phyloP scores from a whole-genome alignment of 2,329 filamentous ascomycete species.

The Lachnellula cervina region DNA sequence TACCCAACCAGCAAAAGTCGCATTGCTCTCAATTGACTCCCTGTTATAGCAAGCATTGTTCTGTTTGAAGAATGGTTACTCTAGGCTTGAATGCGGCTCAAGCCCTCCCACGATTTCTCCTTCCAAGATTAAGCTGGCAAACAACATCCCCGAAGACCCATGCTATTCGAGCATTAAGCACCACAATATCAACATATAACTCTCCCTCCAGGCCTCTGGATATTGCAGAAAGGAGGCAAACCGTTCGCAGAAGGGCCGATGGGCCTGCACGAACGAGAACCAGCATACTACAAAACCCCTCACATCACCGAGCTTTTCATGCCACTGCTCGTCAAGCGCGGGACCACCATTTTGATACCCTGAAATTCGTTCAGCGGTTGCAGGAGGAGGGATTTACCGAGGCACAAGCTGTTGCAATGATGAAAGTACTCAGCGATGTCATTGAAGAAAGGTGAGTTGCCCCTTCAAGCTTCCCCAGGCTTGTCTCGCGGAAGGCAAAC shows the following conservation, averaged over 20 bases:
- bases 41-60: not conserved
- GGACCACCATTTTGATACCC: slow-evolving; percentile 96
- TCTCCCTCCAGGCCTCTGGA: slow-evolving; percentile 5
- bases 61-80: slow-evolving; percentile 23
- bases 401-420: slow-evolving; percentile 94
- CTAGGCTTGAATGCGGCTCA: slow-evolving; percentile 18
- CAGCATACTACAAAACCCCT: slow-evolving; percentile 18
- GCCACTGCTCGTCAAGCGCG: slow-evolving; percentile 55
- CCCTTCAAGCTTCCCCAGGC: not conserved
- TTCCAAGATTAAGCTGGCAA: slow-evolving; percentile 32
- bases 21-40: not conserved
- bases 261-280: slow-evolving; percentile 1
- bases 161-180: slow-evolving; percentile 23
- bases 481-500: too few relatives aligned
- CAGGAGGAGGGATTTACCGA: slow-evolving; percentile 92
- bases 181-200: slow-evolving; percentile 10
- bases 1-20: not conserved
- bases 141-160: slow-evolving; percentile 14
- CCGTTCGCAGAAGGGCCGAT: slow-evolving; percentile 3
- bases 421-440: slow-evolving; percentile 93
- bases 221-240: not conserved
- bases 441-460: slow-evolving; percentile 79
- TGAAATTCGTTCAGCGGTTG: slow-evolving; percentile 91
- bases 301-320: slow-evolving; percentile 54
- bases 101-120: slow-evolving; percentile 29